Percentiles rank a stretch among this genome's conserved stretches.
These are phyloP conservation scores for Begonia peltatifolia DNA, from an alignment of 306 rosid species.

Conservation along the genomic window DNA sequence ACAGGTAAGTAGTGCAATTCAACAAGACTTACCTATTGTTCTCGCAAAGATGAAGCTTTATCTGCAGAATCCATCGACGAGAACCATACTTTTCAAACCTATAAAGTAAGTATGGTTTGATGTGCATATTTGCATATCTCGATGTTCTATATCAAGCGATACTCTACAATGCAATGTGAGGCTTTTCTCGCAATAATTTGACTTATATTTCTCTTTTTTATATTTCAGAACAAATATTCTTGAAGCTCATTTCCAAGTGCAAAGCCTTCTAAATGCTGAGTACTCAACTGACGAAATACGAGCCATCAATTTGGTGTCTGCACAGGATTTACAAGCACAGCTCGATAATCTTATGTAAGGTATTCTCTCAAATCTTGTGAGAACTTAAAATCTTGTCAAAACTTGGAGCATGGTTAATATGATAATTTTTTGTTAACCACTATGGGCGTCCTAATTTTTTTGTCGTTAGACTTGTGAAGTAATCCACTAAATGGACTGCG, in stretches of 20 bases:
- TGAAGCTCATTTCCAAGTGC: conserved; percentile 88
- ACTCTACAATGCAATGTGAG: not conserved
- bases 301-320: conserved; percentile 44
- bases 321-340: conserved; percentile 49
- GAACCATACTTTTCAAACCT: conserved; percentile 89
- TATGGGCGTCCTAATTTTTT: too few species aligned
- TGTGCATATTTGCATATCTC: not conserved
- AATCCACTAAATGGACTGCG: too few species aligned
- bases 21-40: conserved; percentile 66
- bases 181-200: too few species aligned
- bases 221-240: conserved; percentile 61
- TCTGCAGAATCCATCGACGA: conserved; percentile 75
- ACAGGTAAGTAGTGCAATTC: conserved; percentile 71
- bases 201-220: too few species aligned
- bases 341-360: conserved; percentile 55
- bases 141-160: not conserved
- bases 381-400: too few species aligned
- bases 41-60: conserved; percentile 88
- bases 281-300: conserved; percentile 67
- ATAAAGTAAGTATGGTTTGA: conserved; percentile 49
- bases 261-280: conserved; percentile 53
- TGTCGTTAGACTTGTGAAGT: too few species aligned
- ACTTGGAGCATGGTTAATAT: too few species aligned
- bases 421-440: too few species aligned
- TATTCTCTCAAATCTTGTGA: not conserved